phyloP scores from a whole-genome alignment of 495 filamentous ascomycete genomes.

The Letharia columbiana region DNA sequence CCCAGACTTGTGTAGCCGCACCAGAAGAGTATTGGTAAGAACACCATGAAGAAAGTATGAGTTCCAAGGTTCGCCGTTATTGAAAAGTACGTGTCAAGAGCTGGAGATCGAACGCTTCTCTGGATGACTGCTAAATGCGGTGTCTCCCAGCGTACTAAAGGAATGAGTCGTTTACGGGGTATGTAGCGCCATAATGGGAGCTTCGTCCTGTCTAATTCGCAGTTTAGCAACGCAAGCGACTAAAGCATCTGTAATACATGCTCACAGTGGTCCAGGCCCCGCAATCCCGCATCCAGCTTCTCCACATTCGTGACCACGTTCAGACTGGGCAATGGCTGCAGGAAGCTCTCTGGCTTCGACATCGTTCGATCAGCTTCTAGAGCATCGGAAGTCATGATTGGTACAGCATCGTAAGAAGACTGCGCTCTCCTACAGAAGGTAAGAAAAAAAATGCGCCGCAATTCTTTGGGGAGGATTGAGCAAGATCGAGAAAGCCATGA shows the following conservation, averaged over 20 bases:
- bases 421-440: not conserved
- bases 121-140: constrained; percentile 85
- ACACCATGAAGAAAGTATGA: constrained; percentile 97
- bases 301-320: constrained; percentile 31
- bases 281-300: constrained; percentile 62
- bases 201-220: constrained; percentile 59
- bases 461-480: not conserved
- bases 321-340: constrained; percentile 18
- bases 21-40: constrained; percentile 91
- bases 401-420: not conserved
- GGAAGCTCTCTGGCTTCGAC: constrained; percentile 1
- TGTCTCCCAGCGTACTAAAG: constrained; percentile 88
- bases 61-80: constrained; percentile 95
- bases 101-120: constrained; percentile 63
- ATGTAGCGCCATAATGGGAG: constrained; percentile 85
- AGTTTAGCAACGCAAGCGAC: not conserved
- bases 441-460: not conserved
- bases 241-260: constrained; percentile 4
- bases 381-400: not conserved
- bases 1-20: constrained; percentile 74
- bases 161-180: constrained; percentile 71
- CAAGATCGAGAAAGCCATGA: not conserved
- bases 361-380: not conserved
- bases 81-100: constrained; percentile 90
- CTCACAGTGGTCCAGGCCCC: constrained; percentile 67